Evolutionary conservation across 441 rosid species (phyloP).

Genomic region (Aleurites moluccanus): DNA sequence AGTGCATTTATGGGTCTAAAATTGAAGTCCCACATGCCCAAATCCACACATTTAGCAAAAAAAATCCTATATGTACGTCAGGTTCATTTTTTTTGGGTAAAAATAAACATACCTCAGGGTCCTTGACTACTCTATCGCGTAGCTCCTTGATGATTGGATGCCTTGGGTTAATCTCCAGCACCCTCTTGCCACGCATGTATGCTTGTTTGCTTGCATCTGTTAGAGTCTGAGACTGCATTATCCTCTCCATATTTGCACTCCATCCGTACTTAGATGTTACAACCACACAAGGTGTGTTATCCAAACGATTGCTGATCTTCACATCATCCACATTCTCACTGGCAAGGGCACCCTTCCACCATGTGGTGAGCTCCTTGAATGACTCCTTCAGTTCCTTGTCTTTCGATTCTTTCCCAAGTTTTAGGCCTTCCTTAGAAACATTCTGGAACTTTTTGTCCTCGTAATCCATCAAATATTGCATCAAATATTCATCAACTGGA

Average conservation of each 20-base stretch:
- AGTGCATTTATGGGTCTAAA: neutral
- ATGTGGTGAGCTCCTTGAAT: conserved; percentile 88
- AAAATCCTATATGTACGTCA: neutral
- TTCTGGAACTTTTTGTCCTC: conserved; percentile 92
- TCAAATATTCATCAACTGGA: conserved; percentile 94
- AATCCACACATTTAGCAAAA: neutral
- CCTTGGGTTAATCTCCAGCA: conserved; percentile 91
- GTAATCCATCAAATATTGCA: conserved; percentile 97
- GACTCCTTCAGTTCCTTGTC: conserved; percentile 85
- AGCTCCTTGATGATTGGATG: conserved; percentile 97
- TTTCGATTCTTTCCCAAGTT: conserved; percentile 74
- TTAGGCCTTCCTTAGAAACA: conserved; percentile 91
- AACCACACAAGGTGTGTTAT: conserved; percentile 87
- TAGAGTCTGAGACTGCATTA: conserved; percentile 91
- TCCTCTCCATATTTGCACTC: conserved; percentile 97
- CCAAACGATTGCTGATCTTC: conserved; percentile 85
- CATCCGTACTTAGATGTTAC: conserved; percentile 94
- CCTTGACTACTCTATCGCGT: conserved; percentile 70
- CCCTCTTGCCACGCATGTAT: conserved; percentile 92
- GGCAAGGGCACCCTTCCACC: conserved; percentile 84
- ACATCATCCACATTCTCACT: conserved; percentile 83
- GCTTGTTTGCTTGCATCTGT: conserved; percentile 86
- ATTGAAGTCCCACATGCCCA: neutral
- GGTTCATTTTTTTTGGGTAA: too few species aligned
- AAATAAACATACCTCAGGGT: conserved; percentile 61